Evolutionary conservation across 176 grass and related monocot species (phyloP), one percentile per base, ranked within the genome.

Genomic region (Alopecurus myosuroides): DNA sequence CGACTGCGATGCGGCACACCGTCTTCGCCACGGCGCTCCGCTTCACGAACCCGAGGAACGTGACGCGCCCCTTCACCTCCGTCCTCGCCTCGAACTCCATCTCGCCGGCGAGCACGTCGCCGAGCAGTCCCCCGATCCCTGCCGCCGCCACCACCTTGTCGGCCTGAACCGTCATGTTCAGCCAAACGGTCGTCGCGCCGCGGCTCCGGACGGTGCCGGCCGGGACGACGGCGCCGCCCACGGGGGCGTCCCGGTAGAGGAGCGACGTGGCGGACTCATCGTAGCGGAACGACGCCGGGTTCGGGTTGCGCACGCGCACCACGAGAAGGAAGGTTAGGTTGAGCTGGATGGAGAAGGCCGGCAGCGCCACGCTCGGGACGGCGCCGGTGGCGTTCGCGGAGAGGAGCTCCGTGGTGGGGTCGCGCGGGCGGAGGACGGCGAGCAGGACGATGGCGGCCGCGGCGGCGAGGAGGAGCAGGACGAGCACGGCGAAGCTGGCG

Each of bases 231-330:
- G 84, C 88, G 35, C 76, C 60, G 34, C 91, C 97, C 2, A 99
- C 89, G 34, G 78, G 33, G 1, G 86, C 66, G 35, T 88, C 81
- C 68, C 84, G 89, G 88, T 99, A 99, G 41, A 85, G 73, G 68
- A 99, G 88, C 14, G 33, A 1, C 36, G 91, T 70, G 36, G 65
- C 20, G 29, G 89, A 86, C 9, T 61, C 22, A 31, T 42, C 57
- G 86, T 94, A 65, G 18, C 74, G 61, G 91, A 99, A 99, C 77
- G 78, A 49, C 26, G 79, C 90, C 52, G 86, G 82, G 77, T 99
- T 99, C 37, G 90, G 97, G 84, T 99, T 99, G 74, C 84, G 56
- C 18, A 99, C 88, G 49, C 87, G 85, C 40, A 90, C 88, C 18
- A 53, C 20, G 66, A 99, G 86, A 74, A 46, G 49, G 48, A 99